Evolutionary conservation across 805 yeast species (phyloP).

Genomic region (Saccharomycopsis capsularis): DNA sequence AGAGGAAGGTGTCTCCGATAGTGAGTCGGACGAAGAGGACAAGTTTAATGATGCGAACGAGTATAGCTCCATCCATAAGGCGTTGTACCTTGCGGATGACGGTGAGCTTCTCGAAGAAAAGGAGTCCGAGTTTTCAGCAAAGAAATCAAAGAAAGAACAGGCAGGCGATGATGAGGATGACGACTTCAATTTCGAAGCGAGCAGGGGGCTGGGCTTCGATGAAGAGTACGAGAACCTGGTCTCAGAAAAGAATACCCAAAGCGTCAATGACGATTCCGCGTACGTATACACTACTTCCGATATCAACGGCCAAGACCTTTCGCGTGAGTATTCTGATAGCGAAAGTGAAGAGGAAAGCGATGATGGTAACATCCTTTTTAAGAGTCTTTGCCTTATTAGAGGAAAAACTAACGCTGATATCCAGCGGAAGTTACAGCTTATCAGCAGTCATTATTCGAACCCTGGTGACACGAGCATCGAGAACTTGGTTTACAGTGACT

Average conservation of each 20-base stretch:
- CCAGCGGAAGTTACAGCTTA: conserved; percentile 8
- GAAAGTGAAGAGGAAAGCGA: conserved; percentile 11
- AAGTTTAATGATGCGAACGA: conserved; percentile 14
- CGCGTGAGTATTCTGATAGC: no score
- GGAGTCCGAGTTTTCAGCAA: no score
- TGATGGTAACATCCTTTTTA: conserved; percentile 13
- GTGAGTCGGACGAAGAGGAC: conserved; percentile 4
- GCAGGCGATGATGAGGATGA: no score
- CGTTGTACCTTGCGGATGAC: conserved; percentile 4
- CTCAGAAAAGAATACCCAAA: no score
- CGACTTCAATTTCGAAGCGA: no score
- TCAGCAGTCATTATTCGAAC: neutral
- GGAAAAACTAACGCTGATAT: conserved; percentile 14
- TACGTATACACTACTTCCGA: no score
- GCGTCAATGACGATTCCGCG: no score
- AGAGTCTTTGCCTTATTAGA: conserved; percentile 16
- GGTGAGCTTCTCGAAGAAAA: conserved; percentile 5
- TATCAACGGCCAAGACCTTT: no score
- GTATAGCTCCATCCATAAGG: conserved; percentile 1
- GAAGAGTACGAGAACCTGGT: no score
- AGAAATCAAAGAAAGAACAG: no score
- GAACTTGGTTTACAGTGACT: conserved; percentile 5
- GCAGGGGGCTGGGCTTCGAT: no score
- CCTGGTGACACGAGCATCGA: conserved; percentile 1
- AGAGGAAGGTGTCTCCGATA: neutral